Conservation (phyloP, 352 stramenopile genomes). For the Phytophthora colocasiae region DNA sequence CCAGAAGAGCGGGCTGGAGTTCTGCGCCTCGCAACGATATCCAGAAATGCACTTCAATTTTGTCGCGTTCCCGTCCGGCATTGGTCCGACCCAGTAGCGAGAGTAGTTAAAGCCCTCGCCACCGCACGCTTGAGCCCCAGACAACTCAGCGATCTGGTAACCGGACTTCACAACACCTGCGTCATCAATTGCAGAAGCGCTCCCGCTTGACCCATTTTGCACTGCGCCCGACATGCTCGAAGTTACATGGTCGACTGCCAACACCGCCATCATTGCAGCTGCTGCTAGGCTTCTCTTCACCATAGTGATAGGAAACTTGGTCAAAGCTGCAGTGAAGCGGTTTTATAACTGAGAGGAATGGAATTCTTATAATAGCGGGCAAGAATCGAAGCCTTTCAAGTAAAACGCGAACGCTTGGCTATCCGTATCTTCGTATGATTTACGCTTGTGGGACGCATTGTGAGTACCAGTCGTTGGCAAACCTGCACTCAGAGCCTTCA, state of each 20-base stretch:
- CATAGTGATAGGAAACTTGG: background rate
- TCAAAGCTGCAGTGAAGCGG: background rate
- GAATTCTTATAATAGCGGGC: too few species aligned
- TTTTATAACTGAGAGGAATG: too few species aligned
- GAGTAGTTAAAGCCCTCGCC: slow-evolving; percentile 30
- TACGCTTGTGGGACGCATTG: slow-evolving; percentile 44
- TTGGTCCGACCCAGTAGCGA: slow-evolving; percentile 26
- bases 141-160: slow-evolving; percentile 28
- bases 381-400: background rate
- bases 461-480: slow-evolving; percentile 51
- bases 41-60: slow-evolving; percentile 32
- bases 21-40: slow-evolving; percentile 20
- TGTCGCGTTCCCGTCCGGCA: slow-evolving; percentile 19
- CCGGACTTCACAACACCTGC: slow-evolving; percentile 4
- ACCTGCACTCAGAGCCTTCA: slow-evolving; percentile 35
- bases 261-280: background rate
- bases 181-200: background rate
- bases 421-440: background rate
- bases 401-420: background rate
- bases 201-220: slow-evolving; percentile 6
- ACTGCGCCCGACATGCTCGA: background rate
- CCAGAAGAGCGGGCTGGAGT: slow-evolving; percentile 23
- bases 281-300: background rate
- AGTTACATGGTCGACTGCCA: background rate
- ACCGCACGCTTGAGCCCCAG: slow-evolving; percentile 28